Percentiles rank a stretch among this genome's conserved stretches.
Conservation (phyloP, 2,329 filamentous ascomycete species). For the Fusarium agapanthi region DNA sequence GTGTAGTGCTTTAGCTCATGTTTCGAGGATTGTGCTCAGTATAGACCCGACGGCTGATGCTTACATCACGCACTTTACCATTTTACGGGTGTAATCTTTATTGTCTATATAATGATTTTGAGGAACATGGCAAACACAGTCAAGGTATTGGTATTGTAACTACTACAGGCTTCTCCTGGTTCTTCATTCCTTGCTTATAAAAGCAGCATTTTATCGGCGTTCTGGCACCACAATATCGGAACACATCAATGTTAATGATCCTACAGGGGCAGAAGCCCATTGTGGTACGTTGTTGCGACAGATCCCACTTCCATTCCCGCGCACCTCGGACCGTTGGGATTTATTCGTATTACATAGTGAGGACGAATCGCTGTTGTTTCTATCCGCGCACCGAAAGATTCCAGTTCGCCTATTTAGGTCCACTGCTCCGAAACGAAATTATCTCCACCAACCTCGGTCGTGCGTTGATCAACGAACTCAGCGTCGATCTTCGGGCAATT, state of each 20-base stretch:
- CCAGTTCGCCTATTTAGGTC: background rate
- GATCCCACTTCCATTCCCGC: background rate
- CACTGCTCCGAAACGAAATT: slow-evolving; percentile 5
- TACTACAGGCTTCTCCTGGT: background rate
- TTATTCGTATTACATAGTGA: background rate
- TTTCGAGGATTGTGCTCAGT: background rate
- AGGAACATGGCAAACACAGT: background rate
- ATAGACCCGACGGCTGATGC: background rate
- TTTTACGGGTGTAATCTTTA: background rate
- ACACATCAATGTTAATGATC: background rate
- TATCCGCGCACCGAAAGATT: background rate
- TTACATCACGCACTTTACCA: background rate
- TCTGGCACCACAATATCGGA: background rate
- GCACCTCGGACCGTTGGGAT: background rate
- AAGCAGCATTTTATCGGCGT: background rate
- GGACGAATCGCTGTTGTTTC: background rate
- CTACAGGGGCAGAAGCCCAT: background rate
- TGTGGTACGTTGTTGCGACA: background rate
- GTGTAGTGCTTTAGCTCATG: fast-evolving
- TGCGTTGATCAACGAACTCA: slow-evolving; percentile 10
- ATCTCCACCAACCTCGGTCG: slow-evolving; percentile 5
- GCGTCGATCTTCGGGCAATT: background rate
- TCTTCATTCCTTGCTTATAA: background rate
- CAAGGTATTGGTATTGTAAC: fast-evolving
- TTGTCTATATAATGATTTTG: fast-evolving